Evolutionary conservation across 2,329 filamentous ascomycete genomes (phyloP).

Genomic region (Verticillium tricorpus): DNA sequence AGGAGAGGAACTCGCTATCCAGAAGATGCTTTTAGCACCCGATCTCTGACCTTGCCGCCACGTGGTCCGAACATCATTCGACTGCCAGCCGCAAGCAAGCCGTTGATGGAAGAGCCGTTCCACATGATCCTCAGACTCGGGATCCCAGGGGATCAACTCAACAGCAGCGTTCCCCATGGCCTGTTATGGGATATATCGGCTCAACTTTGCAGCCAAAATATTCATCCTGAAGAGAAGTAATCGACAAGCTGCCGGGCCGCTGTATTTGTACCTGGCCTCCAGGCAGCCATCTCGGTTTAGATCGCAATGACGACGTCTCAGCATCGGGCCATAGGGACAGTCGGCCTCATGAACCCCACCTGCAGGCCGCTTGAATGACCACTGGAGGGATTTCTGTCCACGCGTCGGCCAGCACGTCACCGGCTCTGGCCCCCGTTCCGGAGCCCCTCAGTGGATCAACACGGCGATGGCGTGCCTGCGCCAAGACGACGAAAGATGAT

Average conservation of each 20-base stretch:
- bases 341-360: too few relatives aligned
- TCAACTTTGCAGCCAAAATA: too few relatives aligned
- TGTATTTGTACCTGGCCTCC: too few relatives aligned
- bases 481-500: not conserved
- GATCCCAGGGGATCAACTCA: slow-evolving; percentile 20
- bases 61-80: slow-evolving; percentile 7
- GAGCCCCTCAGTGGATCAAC: not conserved
- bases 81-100: slow-evolving; percentile 19
- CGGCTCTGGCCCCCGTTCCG: not conserved
- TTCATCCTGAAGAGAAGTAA: too few relatives aligned
- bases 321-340: too few relatives aligned
- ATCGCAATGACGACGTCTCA: too few relatives aligned
- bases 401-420: not conserved
- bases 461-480: not conserved
- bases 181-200: too few relatives aligned
- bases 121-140: slow-evolving; percentile 16
- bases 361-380: too few relatives aligned
- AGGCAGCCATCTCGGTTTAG: too few relatives aligned
- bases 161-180: too few relatives aligned
- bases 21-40: slow-evolving; percentile 15
- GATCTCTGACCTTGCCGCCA: slow-evolving; percentile 16
- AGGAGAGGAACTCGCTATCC: slow-evolving; percentile 11
- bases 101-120: slow-evolving; percentile 18
- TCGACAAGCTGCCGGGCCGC: too few relatives aligned
- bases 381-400: too few relatives aligned